These are phyloP conservation scores for Drechslerella coelobrocha DNA, from an alignment of 2,329 filamentous ascomycete genomes.

Conservation along the genomic window DNA sequence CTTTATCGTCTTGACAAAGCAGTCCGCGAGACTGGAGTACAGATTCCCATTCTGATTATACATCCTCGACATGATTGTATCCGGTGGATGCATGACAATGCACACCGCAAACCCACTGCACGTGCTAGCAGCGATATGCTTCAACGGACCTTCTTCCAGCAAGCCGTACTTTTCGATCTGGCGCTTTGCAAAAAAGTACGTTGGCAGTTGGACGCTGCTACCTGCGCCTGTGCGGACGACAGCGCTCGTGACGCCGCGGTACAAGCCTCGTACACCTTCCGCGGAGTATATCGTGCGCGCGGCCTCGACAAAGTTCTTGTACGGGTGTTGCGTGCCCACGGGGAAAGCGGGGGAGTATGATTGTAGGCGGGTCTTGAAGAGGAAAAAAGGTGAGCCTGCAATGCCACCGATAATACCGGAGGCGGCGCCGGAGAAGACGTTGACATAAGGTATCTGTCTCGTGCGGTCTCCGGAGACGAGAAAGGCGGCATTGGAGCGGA, in stretches of 20 bases:
- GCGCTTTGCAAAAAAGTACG: conserved; percentile 97
- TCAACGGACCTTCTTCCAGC: conserved; percentile 86
- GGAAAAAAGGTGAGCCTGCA: conserved; percentile 94
- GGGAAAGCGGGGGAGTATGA: conserved; percentile 91
- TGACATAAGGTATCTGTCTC: conserved; percentile 85
- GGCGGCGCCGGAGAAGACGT: conserved; percentile 88
- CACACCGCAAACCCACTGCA: conserved; percentile 95
- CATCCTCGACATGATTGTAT: conserved; percentile 97
- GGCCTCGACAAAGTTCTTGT: conserved; percentile 84
- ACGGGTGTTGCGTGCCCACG: conserved; percentile 95
- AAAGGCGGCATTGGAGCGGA: conserved; percentile 74
- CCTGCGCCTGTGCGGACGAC: conserved; percentile 97
- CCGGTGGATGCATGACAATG: conserved; percentile 96
- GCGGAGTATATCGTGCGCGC: conserved; percentile 76
- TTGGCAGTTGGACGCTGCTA: conserved; percentile 93
- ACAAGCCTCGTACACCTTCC: conserved; percentile 82
- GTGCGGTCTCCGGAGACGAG: conserved; percentile 74
- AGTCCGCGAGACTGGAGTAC: conserved; percentile 93
- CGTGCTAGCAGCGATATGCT: conserved; percentile 88
- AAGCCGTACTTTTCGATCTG: conserved; percentile 79
- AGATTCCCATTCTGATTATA: conserved; percentile 99
- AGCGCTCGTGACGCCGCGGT: conserved; percentile 87
- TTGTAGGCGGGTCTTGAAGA: conserved; percentile 95
- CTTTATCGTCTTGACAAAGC: conserved; percentile 84
- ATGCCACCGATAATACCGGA: conserved; percentile 91